These are phyloP conservation scores for Solanum hybrid DNA, from an alignment of 305 asterid genomes.

Conservation along the genomic window DNA sequence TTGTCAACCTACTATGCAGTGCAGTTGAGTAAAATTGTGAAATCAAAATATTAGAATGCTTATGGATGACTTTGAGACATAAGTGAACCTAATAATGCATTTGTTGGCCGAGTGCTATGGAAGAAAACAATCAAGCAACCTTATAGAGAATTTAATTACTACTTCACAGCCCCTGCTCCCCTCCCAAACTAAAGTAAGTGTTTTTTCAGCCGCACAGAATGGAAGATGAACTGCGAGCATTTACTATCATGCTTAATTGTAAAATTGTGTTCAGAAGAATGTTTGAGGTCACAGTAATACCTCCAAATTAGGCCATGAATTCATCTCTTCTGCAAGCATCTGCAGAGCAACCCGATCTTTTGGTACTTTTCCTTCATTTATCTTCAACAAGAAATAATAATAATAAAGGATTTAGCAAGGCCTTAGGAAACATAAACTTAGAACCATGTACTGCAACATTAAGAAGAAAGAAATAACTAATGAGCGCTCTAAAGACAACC, in stretches of 20 bases:
- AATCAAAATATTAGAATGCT: neutral
- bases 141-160: neutral
- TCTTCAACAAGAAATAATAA: constrained; percentile 21
- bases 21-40: neutral
- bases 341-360: constrained; percentile 50
- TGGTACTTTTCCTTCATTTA: constrained; percentile 80
- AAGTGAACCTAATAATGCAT: neutral
- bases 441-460: neutral
- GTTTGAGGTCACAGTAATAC: constrained; percentile 23
- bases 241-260: neutral
- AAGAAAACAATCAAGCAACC: neutral
- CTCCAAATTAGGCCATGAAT: constrained; percentile 90
- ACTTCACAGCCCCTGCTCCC: neutral
- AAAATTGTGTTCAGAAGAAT: neutral
- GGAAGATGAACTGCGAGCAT: neutral
- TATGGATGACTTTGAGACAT: neutral
- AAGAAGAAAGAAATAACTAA: neutral
- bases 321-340: constrained; percentile 88
- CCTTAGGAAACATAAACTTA: neutral
- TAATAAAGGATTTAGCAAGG: neutral
- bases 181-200: neutral
- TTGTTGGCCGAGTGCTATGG: neutral
- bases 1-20: neutral
- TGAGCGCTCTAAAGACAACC: neutral
- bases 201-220: neutral